phyloP scores from a whole-genome alignment of 1,284 basidiomycete genomes.

The Ganoderma lucidum region DNA sequence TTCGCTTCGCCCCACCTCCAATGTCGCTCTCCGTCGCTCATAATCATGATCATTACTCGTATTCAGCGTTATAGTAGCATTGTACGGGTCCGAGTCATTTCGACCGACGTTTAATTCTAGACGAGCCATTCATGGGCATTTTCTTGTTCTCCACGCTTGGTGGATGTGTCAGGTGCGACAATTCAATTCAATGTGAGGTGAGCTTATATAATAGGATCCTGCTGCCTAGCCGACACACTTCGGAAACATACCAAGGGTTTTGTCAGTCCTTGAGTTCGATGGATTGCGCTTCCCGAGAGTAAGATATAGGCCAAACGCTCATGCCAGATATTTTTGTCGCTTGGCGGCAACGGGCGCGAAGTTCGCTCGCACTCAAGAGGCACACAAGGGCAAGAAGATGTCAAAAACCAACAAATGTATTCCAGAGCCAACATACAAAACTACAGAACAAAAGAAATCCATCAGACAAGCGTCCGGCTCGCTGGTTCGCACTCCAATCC shows the following conservation, averaged over 20 bases:
- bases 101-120: not conserved
- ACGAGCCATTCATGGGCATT: not conserved
- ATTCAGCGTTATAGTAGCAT: not conserved
- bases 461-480: conserved; percentile 32
- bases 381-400: not conserved
- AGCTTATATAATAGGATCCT: too few relatives aligned
- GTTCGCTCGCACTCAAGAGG: not conserved
- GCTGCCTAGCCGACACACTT: too few relatives aligned
- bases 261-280: too few relatives aligned
- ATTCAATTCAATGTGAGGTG: not conserved
- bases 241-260: too few relatives aligned
- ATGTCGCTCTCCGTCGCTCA: not conserved
- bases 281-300: too few relatives aligned
- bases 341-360: too few relatives aligned
- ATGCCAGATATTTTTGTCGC: too few relatives aligned
- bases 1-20: not conserved
- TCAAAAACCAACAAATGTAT: not conserved
- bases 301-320: too few relatives aligned
- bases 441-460: conserved; percentile 13
- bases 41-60: not conserved
- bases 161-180: not conserved
- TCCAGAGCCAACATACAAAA: not conserved
- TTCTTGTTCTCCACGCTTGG: not conserved
- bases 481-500: conserved; percentile 29
- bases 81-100: not conserved